Evolutionary conservation across 2,329 filamentous ascomycete genomes (phyloP).

Genomic region (Penicillium palitans): DNA sequence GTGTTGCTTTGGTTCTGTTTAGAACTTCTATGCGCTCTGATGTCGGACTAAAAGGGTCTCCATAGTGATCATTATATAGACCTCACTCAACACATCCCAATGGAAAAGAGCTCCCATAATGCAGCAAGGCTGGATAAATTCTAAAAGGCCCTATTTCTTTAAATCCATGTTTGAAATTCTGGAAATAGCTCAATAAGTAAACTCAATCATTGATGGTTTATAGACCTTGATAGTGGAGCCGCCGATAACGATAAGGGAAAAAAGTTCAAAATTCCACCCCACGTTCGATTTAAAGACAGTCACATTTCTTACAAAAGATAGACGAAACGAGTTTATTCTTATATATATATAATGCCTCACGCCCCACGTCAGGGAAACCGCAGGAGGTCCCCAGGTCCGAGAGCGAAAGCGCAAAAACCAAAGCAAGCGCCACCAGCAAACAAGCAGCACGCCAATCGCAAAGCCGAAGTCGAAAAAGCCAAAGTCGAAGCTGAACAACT

Average conservation of each 20-base stretch:
- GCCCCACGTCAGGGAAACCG: constrained; percentile 13
- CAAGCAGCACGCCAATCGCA: constrained; percentile 12
- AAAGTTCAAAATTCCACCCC: constrained; percentile 11
- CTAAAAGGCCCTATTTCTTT: too few species aligned
- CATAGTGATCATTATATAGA: not conserved
- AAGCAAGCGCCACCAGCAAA: constrained; percentile 14
- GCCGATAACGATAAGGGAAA: constrained; percentile 13
- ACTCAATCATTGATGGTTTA: not conserved
- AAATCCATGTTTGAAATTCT: not conserved
- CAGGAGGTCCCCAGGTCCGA: constrained; percentile 9
- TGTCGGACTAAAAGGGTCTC: not conserved
- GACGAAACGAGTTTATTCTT: not conserved
- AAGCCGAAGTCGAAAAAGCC: constrained; percentile 11
- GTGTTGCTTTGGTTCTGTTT: not conserved
- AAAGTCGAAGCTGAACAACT: constrained; percentile 1
- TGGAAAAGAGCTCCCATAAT: rapidly evolving
- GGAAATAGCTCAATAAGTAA: not conserved
- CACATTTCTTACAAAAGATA: not conserved
- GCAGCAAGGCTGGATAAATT: rapidly evolving
- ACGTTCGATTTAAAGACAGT: not conserved
- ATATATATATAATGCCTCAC: constrained; percentile 7
- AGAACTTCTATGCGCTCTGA: not conserved
- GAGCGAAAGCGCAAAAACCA: constrained; percentile 2
- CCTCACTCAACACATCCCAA: not conserved
- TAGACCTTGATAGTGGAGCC: constrained; percentile 5